Base-by-base conservation (phyloP, 768 basidiomycete genomes). In the Omphalotus guepiniiformis region DNA sequence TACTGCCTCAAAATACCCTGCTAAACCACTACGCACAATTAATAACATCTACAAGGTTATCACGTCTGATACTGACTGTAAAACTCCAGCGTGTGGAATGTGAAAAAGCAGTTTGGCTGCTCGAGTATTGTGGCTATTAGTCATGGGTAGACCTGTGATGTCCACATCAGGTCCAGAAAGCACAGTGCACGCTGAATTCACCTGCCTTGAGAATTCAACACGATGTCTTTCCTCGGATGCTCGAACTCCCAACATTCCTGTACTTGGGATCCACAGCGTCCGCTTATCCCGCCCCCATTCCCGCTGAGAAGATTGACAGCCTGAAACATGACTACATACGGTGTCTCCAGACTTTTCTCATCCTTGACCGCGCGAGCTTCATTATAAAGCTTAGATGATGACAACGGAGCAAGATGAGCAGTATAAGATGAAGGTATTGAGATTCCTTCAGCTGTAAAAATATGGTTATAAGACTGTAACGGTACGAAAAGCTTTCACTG, bases 211-310 rank as follows among this genome's bases (percentile, higher is more conserved):
- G 73, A 65, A 61, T 95, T 83, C 5, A 92, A 66, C 0, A 88
- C 79, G 1, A 83, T 74, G 60, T 95, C 91, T 45, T 78, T 75
- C 50, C 91, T 70, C 1, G 96, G 95, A 69, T 99, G 96, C 53
- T 89, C 90, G 63, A 98, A 99, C 53, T 88, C 85, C 96, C 96
- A 99, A 56, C 95, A 98, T 57, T 93, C 88, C 64, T 98, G 96
- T 28, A 96, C 75, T 54, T 81, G 80, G 2, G 83, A 74, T 12
- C 93, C 93, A 68, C 89, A 93, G 38, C 79, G 74, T 15, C 80
- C 82, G 55, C 74, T 71, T 28, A 22, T 55, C 34, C 79, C 76
- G 23, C 78, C 77, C 37, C 85, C 79, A 40, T 88, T 72, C 6
- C 84, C 93, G 48, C 88, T 91, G 34, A 99, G 73, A 49, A 93